Evolutionary conservation across 1,139 yeast genomes (phyloP), one percentile per base, ranked within the genome.

Genomic region (Meyerozyma elateridarum): DNA sequence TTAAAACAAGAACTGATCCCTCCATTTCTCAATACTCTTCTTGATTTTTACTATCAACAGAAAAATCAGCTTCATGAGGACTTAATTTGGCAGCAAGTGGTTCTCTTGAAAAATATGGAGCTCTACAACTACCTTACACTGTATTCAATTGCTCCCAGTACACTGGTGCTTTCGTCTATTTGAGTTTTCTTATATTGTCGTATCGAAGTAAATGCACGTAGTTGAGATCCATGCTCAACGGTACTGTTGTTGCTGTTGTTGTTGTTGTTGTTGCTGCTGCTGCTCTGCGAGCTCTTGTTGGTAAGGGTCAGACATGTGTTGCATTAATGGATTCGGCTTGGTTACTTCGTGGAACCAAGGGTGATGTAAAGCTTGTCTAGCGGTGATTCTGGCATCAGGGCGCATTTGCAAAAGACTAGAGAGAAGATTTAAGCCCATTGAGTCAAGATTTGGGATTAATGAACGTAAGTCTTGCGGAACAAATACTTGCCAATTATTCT

Each of bases 331-430:
- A 29, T 54, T 53, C 5, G 73, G 73, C 37, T 61, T 54, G 32
- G 73, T 61, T 27, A 79, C 81, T 51, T 89, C 96, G 35, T 84
- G 84, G 57, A 91, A 89, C 96, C 96, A 91, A 3, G 95, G 94
- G 53, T 89, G 96, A 48, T 83, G 91, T 46, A 91, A 71, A 2
- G 96, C 95, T 54, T 85, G 95, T 43, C 91, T 74, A 4, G 97
- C 96, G 28, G 93, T 79, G 26, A 91, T 77, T 54, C 98, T 74
- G 44, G 79, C 77, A 50, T 89, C 97, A 2, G 98, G 98, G 48
- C 89, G 79, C 81, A 89, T 76, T 56, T 88, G 96, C 44, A 91
- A 69, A 49, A 93, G 65, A 30, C 83, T 75, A 42, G 77, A 76
- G 44, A 93, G 65, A 41, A 91, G 64, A 48, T 88, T 89, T 49